Evolutionary conservation across 164 flowering plant genomes (phyloP), one percentile per base, ranked within the genome.

Genomic region (Kalanchoe fedtschenkoi): DNA sequence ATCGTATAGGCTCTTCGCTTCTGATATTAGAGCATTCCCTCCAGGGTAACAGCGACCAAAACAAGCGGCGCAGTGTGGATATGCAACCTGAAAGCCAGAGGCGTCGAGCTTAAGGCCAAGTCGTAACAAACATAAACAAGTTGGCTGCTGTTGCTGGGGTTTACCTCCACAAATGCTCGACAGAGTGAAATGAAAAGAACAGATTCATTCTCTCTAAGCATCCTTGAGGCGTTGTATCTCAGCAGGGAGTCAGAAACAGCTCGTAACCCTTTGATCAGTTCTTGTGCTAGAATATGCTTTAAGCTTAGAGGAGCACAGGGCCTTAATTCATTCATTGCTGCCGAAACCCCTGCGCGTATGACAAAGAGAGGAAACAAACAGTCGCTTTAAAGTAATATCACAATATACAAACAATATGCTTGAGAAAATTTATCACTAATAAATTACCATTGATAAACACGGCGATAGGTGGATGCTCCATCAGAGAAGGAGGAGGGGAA

Each of bases 391-490:
- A n/a, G n/a, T n/a, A n/a, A 46, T 3, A 7, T n/a, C 35, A 28
- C 2, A 61, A 41, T 13, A 19, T 0, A 21, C 22, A 4, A 53
- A 22, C 61, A 30, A 30, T 19, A 11, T 39, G 15, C 34, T 35
- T 47, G 32, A 55, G 11, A 6, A n/a, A 16, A 16, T 1, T 38
- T 11, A 33, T 61, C 34, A 19, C 39, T 41, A 9, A 3, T 1
- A 60, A 10, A 77, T 65, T 60, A 87, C 97, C 97, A 77, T 95
- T 95, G 39, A 89, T 69, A 79, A 95, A 95, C 56, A 95, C 95
- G 21, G 97, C 97, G 66, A 95, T 85, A 65, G 99, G 99, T 54
- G 96, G 95, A 76, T 95, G 99, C 69, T 95, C 97, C 96, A 95
- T 91, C 56, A 95, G 71, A 72, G 72, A 78, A 61, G 97, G 78